Percentiles rank a stretch among this genome's conserved stretches.
Evolutionary conservation across 768 basidiomycete species (phyloP).

Genomic region (Boletus patriciae): DNA sequence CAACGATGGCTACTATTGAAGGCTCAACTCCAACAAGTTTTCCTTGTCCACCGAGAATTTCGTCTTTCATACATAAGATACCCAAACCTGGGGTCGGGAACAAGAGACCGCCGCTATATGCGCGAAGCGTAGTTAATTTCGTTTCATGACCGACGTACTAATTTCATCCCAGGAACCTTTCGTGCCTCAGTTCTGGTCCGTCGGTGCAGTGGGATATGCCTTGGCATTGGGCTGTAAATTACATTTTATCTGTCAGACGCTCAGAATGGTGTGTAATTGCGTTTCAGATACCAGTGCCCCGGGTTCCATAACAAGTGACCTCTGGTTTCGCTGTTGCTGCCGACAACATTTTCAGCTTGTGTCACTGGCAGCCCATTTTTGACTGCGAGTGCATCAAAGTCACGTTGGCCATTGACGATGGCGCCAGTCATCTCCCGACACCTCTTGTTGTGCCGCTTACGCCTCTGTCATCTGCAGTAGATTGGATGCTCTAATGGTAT

Average conservation of each 20-base stretch:
- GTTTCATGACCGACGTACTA: not conserved
- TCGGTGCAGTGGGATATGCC: not conserved
- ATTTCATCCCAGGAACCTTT: not conserved
- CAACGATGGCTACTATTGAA: not conserved
- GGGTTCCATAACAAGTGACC: not conserved
- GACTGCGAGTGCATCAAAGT: not conserved
- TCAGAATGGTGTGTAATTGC: too few species aligned
- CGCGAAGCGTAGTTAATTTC: not conserved
- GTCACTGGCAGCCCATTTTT: too few species aligned
- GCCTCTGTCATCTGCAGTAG: not conserved
- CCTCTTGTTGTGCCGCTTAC: not conserved
- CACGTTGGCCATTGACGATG: too few species aligned
- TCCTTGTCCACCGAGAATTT: not conserved
- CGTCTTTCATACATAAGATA: not conserved
- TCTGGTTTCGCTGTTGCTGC: not conserved
- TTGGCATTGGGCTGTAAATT: not conserved
- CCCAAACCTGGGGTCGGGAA: not conserved
- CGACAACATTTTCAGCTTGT: not conserved
- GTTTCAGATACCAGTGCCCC: not conserved
- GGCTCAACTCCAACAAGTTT: not conserved
- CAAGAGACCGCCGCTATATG: not conserved
- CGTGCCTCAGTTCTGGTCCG: not conserved
- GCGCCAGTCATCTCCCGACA: not conserved
- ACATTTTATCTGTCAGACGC: not conserved
- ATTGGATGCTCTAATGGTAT: not conserved